Percentiles rank a stretch among this genome's conserved stretches.
phyloP scores from a whole-genome alignment of 106 monocot species.

The Dioscorea zingiberensis region DNA sequence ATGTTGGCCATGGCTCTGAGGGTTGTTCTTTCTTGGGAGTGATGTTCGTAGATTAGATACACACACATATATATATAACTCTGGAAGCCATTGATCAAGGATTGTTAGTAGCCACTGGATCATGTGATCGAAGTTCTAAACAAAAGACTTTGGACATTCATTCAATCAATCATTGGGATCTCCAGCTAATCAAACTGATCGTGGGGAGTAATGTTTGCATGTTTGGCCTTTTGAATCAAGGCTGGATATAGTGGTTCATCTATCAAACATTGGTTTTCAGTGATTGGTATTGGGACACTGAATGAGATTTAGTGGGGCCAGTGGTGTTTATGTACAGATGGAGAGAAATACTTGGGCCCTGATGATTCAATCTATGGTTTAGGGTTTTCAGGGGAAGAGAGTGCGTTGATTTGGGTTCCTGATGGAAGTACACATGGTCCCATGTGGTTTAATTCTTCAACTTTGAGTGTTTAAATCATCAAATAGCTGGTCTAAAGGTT shows the following conservation, averaged over 20 bases:
- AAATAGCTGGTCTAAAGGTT: too few species aligned
- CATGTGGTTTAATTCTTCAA: background rate
- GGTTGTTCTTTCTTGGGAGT: background rate
- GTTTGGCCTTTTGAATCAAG: background rate
- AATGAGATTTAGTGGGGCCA: background rate
- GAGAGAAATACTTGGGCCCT: too few species aligned
- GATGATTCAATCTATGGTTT: too few species aligned
- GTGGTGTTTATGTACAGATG: background rate
- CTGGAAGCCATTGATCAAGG: background rate
- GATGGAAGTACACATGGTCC: background rate
- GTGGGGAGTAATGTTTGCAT: constrained; percentile 1
- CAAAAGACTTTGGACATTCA: background rate
- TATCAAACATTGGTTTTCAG: background rate
- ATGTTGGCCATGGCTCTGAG: background rate
- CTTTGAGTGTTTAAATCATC: too few species aligned
- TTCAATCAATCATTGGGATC: background rate
- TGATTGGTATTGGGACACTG: background rate
- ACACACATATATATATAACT: background rate
- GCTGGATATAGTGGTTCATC: background rate
- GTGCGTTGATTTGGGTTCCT: too few species aligned
- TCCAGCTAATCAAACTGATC: background rate
- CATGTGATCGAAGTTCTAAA: background rate
- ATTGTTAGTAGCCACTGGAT: background rate
- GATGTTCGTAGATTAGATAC: background rate
- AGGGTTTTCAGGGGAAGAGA: too few species aligned